Evolutionary conservation across 805 yeast genomes (phyloP).

Genomic region (Ogataea allantospora): DNA sequence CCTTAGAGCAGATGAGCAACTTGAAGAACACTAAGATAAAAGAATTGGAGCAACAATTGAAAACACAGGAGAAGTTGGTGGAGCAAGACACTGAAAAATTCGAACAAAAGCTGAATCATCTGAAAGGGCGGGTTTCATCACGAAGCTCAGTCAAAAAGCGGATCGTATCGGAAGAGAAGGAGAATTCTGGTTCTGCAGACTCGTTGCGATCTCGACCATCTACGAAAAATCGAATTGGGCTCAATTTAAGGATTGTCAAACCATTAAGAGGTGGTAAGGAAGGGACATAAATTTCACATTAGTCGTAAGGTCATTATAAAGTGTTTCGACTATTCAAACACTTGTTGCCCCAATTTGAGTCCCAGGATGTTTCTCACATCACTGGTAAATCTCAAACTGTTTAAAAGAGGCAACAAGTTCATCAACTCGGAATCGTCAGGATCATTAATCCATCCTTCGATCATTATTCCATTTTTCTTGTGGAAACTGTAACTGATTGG

Average conservation of each 20-base stretch:
- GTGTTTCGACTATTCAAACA: constrained; percentile 41
- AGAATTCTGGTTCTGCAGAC: constrained; percentile 17
- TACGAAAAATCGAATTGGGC: constrained; percentile 38
- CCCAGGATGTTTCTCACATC: constrained; percentile 82
- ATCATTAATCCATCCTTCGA: constrained; percentile 98
- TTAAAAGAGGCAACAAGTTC: constrained; percentile 75
- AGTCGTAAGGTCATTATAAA: constrained; percentile 1
- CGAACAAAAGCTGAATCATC: constrained; percentile 39
- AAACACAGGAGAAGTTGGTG: constrained; percentile 49
- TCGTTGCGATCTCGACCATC: constrained; percentile 12
- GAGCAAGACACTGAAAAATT: constrained; percentile 48
- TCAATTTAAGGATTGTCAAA: constrained; percentile 59
- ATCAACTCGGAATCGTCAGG: constrained; percentile 85
- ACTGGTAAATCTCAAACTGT: constrained; percentile 71
- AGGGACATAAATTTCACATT: constrained; percentile 9
- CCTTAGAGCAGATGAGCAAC: constrained; percentile 55
- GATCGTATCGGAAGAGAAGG: constrained; percentile 15
- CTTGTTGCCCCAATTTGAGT: constrained; percentile 67
- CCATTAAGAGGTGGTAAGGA: constrained; percentile 31
- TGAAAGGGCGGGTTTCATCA: constrained; percentile 27
- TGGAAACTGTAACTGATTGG: constrained; percentile 85
- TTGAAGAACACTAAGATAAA: constrained; percentile 56
- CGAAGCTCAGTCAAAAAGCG: constrained; percentile 18
- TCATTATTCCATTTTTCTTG: constrained; percentile 84
- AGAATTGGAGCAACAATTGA: constrained; percentile 48